Base-by-base conservation (phyloP, 495 filamentous ascomycete species). In the Endocarpon pusillum region DNA sequence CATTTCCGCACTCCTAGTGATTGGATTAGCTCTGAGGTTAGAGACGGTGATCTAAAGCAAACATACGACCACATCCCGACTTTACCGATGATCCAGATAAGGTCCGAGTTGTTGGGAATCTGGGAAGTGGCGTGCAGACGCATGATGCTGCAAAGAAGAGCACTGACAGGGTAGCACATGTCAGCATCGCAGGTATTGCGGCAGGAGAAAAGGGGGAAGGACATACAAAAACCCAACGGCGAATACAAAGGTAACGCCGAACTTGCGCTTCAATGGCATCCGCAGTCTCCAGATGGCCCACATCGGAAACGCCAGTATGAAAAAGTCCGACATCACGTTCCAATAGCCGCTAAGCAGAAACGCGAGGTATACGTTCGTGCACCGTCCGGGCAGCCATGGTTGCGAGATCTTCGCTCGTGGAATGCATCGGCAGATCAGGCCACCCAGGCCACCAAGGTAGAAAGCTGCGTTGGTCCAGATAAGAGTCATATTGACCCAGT, bases 251-350 rank as follows among this genome's bases (percentile, higher is more conserved):
- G 36, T 41, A 11, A 32, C 29, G 11, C 18, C 30, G 8, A 47
- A 41, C 42, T 45, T 31, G 9, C 34, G 44, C 19, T 23, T 21
- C 15, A 16, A n/a, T 5, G 42, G 35, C 31, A 47, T 41, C 14
- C 42, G 38, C 27, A 47, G 29, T n/a, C 34, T 32, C 38, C 41
- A 45, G 21, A 47, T 44, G 15, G 23, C 12, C 30, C 17, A 42
- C 3, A 42, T n/a, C 3, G 44, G 44, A 3, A 47, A 16, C 6
- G 27, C 25, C 10, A 47, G 24, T 21, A 44, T 37, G 3, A 27
- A 29, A 9, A 45, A 24, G 24, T 47, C 44, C 1, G 35, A 33
- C 3, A 39, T 11, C 21, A 31, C 15, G 21, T 45, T 47, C 35
- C 34, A 35, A 16, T 21, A 21, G 2, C 38, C 38, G 3, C 35